Evolutionary conservation across 371 early-diverging fungal genomes (phyloP).

Genomic region (Circinella umbellata): DNA sequence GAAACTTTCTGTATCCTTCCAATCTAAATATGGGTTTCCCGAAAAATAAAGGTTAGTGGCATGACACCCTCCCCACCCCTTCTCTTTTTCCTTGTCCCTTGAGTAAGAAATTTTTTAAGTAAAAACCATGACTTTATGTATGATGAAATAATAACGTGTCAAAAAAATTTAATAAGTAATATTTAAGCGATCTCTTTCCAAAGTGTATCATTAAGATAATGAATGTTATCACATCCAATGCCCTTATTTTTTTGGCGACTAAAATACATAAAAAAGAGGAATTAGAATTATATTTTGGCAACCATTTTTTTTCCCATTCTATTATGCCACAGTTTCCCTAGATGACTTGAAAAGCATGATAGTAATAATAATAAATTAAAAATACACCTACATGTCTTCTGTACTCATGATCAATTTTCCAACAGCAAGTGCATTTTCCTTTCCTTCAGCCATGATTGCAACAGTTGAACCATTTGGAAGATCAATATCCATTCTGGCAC

Average conservation of each 20-base stretch:
- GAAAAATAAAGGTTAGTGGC: too few relatives aligned
- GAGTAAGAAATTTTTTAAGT: too few relatives aligned
- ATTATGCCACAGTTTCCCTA: too few relatives aligned
- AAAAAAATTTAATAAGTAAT: conserved; percentile 17
- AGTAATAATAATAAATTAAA: too few relatives aligned
- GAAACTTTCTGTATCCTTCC: too few relatives aligned
- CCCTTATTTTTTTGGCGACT: conserved; percentile 90
- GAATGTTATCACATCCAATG: conserved; percentile 89
- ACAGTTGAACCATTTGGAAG: conserved; percentile 82
- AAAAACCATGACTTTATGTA: too few relatives aligned
- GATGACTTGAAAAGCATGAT: too few relatives aligned
- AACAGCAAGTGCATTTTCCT: conserved; percentile 92
- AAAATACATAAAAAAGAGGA: not conserved
- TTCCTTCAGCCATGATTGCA: conserved; percentile 95
- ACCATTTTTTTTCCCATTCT: not conserved
- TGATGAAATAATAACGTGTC: too few relatives aligned
- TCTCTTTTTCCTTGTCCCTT: too few relatives aligned
- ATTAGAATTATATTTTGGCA: not conserved
- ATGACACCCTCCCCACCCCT: too few relatives aligned
- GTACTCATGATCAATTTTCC: conserved; percentile 91
- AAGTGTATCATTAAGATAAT: conserved; percentile 86
- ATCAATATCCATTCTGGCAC: conserved; percentile 82
- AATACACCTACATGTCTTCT: conserved; percentile 80
- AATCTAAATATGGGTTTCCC: too few relatives aligned
- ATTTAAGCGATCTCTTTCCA: conserved; percentile 71